Conservation (phyloP, 495 filamentous ascomycete species). For the Entonaema liquescens region DNA sequence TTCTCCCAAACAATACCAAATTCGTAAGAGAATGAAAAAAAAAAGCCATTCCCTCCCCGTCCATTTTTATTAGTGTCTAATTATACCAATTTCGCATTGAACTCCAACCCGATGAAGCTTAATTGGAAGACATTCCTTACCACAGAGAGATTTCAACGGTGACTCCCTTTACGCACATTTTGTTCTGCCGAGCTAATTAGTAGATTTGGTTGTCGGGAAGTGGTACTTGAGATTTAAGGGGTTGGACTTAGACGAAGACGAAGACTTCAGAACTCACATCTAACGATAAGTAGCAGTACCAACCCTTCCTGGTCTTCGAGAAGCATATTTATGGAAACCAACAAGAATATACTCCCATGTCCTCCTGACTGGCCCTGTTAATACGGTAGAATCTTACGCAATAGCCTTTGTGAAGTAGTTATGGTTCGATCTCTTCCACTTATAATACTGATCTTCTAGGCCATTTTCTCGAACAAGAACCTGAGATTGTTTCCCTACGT, state of each 20-base stretch:
- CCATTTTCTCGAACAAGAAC: too few species aligned
- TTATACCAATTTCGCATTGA: neutral
- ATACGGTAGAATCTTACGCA: neutral
- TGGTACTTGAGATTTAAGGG: too few species aligned
- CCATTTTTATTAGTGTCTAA: constrained; percentile 1
- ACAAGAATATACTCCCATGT: neutral
- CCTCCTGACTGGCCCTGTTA: neutral
- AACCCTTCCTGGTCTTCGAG: neutral
- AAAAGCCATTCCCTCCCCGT: neutral
- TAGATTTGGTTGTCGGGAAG: too few species aligned
- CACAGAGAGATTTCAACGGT: neutral
- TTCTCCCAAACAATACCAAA: too few species aligned
- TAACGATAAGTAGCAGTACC: neutral
- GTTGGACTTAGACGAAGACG: neutral
- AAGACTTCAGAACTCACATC: neutral
- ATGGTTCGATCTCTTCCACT: too few species aligned
- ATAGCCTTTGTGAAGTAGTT: neutral
- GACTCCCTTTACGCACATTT: neutral
- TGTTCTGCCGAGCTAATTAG: neutral
- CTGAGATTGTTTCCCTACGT: too few species aligned
- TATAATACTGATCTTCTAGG: too few species aligned
- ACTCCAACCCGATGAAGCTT: neutral
- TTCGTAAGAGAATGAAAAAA: too few species aligned
- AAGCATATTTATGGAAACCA: neutral
- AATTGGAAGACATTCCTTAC: neutral